Conservation (phyloP, 129 eudicot genomes). For the Flaveria robusta region DNA sequence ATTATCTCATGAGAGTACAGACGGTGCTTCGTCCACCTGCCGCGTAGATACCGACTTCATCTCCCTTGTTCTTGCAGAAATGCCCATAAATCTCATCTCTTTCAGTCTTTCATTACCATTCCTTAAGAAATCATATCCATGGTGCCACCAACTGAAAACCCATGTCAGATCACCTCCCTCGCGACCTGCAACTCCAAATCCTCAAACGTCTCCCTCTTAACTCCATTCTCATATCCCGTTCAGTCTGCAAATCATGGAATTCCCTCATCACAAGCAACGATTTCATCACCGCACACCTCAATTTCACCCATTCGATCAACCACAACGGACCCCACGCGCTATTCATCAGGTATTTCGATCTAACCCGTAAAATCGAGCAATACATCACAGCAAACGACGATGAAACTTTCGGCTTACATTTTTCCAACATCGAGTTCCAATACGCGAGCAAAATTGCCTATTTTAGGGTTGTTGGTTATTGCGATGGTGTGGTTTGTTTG, state of each 20-base stretch:
- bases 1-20: neutral
- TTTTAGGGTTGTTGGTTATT: slow-evolving; percentile 53
- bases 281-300: slow-evolving; percentile 46
- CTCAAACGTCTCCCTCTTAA: slow-evolving; percentile 47
- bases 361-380: slow-evolving; percentile 36
- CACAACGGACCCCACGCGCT: slow-evolving; percentile 12
- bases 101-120: slow-evolving; percentile 6
- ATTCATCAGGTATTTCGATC: slow-evolving; percentile 44
- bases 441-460: slow-evolving; percentile 41
- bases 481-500: slow-evolving; percentile 53
- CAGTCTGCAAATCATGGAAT: slow-evolving; percentile 63
- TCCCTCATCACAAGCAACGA: slow-evolving; percentile 42
- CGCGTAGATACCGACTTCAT: slow-evolving; percentile 26
- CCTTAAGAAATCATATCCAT: neutral
- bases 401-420: slow-evolving; percentile 31
- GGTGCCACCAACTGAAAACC: neutral
- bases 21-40: neutral
- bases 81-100: neutral
- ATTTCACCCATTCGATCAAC: slow-evolving; percentile 21
- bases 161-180: slow-evolving; percentile 53
- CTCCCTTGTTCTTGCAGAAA: slow-evolving; percentile 9
- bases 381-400: slow-evolving; percentile 35
- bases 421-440: slow-evolving; percentile 28
- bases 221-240: slow-evolving; percentile 42
- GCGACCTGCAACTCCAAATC: slow-evolving; percentile 54